Percentiles rank a stretch among this genome's conserved stretches.
Conservation (phyloP, 345 rosid genomes). For the Rhodamnia argentea region DNA sequence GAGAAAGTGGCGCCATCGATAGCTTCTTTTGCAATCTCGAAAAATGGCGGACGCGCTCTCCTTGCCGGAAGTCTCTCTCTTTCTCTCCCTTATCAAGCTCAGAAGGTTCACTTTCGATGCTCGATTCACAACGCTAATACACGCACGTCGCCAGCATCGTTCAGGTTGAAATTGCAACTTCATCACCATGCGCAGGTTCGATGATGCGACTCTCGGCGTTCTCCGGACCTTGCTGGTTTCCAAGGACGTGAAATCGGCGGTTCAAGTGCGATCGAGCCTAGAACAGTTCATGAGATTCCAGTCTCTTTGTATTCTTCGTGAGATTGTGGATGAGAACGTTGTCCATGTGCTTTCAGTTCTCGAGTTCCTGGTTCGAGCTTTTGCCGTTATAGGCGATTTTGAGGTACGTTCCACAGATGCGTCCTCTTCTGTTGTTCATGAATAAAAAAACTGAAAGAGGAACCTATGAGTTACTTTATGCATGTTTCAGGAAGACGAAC, state of each 20-base stretch:
- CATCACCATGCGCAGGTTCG: slow-evolving; percentile 34
- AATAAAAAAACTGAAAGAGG: not conserved
- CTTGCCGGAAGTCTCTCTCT: slow-evolving; percentile 21
- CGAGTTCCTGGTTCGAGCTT: slow-evolving; percentile 66
- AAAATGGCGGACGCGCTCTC: slow-evolving; percentile 10
- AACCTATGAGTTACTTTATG: not conserved
- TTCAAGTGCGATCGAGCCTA: slow-evolving; percentile 29
- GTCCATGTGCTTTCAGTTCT: slow-evolving; percentile 52
- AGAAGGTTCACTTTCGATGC: slow-evolving; percentile 26
- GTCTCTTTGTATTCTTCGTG: slow-evolving; percentile 21
- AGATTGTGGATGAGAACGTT: slow-evolving; percentile 24
- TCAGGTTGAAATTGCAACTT: not conserved
- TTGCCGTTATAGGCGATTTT: slow-evolving; percentile 58
- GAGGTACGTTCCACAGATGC: slow-evolving; percentile 25
- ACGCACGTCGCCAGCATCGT: not conserved
- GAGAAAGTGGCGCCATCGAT: not conserved
- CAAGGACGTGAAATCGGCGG: slow-evolving; percentile 33
- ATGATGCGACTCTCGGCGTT: slow-evolving; percentile 41
- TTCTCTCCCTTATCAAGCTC: slow-evolving; percentile 33
- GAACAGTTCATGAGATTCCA: slow-evolving; percentile 45
- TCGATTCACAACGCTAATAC: not conserved
- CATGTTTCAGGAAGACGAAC: not conserved
- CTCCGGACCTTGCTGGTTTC: slow-evolving; percentile 48
- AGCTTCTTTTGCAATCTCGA: not conserved
- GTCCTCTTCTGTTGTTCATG: not conserved